phyloP scores from a whole-genome alignment of 495 filamentous ascomycete species.

The Neurospora sp. region DNA sequence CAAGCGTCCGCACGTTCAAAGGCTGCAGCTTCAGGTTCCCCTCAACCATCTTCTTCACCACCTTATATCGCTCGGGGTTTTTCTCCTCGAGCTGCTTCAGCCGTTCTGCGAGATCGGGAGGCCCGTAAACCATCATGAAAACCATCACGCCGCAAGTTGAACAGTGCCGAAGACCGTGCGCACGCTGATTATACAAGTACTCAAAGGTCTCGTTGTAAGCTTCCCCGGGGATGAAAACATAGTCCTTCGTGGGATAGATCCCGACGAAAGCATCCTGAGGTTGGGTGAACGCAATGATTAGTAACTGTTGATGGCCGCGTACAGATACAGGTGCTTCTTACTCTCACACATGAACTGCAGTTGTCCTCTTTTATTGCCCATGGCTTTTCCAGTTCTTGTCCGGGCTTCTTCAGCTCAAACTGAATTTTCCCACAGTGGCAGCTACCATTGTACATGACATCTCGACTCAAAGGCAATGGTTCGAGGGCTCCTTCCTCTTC shows the following conservation, averaged over 20 bases:
- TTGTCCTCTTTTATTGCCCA: constrained; percentile 12
- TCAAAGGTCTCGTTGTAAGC: constrained; percentile 8
- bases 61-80: constrained; percentile 8
- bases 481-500: neutral
- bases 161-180: constrained; percentile 5
- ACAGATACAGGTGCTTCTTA: neutral
- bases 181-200: constrained; percentile 7
- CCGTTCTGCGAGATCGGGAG: neutral
- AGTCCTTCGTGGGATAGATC: constrained; percentile 10
- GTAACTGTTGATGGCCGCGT: neutral
- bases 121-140: constrained; percentile 12
- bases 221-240: constrained; percentile 8
- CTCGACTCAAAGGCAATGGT: neutral
- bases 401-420: constrained; percentile 1
- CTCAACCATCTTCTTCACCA: constrained; percentile 1
- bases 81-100: constrained; percentile 7
- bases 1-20: constrained; percentile 12
- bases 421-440: constrained; percentile 13
- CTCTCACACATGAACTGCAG: constrained; percentile 14
- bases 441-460: constrained; percentile 1
- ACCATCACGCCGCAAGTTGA: constrained; percentile 13
- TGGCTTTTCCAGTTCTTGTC: neutral
- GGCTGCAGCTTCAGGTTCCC: constrained; percentile 13
- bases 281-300: neutral
- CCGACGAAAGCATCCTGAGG: constrained; percentile 11